Base-by-base conservation (phyloP, 2,329 filamentous ascomycete genomes). In the Chaetomium strumarium region DNA sequence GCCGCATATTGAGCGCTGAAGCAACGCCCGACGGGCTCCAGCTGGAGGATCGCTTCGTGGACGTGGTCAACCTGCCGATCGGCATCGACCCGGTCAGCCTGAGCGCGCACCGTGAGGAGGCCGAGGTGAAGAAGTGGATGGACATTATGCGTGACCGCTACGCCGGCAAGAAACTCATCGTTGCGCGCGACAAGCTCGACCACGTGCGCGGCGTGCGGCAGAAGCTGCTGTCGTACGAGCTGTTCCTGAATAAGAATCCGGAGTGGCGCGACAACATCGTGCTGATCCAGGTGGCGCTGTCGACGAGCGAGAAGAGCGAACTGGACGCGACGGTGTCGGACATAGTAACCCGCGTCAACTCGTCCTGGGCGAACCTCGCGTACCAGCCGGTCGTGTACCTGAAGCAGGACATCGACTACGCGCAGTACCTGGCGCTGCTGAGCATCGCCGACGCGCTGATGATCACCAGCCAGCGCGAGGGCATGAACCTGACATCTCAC, bases 401-500 rank as follows among this genome's bases (percentile, higher is more conserved):
- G 49, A 91, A 95, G 69, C 92, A 97, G 68, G 92, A 97, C 63
- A 93, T 97, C 55, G 85, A 88, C 53, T 96, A 95, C 65, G 77
- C 88, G 0, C 91, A 96, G 66, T 97, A 96, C 63, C 79, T 97
- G n/a, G 92, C 91, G 1, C 75, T 97, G 8, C 78, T 96, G 43
- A 90, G 89, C 3, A 85, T 95, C 48, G 93, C 92, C 2, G 91
- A 97, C 70, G 88, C 86, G 2, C 75, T 97, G 46, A 93, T 96
- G 81, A 93, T 97, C 64, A 95, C 92, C 2, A 95, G 90, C 66
- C 83, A 97, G 62, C 89, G 93, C 48, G 92, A 97, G 68, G 92
- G 92, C 57, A 97, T 97, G 93, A 97, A 96, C 66, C 72, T 97
- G 51, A 96, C 92, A 0, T 91, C 88, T 6, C 93, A 97, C 66